These are phyloP conservation scores for Orbilia ellipsospora DNA, from an alignment of 2,329 filamentous ascomycete species.

Conservation along the genomic window DNA sequence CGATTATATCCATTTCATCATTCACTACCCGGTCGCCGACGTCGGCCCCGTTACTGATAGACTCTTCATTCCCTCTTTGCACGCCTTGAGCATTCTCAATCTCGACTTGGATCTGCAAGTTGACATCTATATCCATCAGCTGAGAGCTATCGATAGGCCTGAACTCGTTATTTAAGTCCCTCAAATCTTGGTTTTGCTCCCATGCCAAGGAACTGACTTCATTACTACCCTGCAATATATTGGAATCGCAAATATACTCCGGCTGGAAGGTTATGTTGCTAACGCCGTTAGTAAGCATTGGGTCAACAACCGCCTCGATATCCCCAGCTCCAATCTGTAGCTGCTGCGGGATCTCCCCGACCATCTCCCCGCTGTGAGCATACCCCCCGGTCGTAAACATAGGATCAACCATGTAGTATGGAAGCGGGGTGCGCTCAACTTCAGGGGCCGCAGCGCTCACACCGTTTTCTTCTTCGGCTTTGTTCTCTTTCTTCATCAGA, in stretches of 20 bases:
- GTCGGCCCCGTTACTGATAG: conserved; percentile 8
- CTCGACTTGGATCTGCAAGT: conserved; percentile 10
- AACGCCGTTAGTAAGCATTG: conserved; percentile 49
- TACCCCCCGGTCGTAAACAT: conserved; percentile 29
- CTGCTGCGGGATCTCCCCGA: conserved; percentile 19
- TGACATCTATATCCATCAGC: conserved; percentile 21
- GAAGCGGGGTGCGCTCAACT: conserved; percentile 1
- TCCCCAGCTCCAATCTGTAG: conserved; percentile 35
- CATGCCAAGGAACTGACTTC: conserved; percentile 19
- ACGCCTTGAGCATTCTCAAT: conserved; percentile 15
- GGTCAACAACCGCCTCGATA: conserved; percentile 49
- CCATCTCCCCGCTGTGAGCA: background rate
- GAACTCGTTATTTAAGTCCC: conserved; percentile 51
- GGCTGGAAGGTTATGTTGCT: conserved; percentile 41
- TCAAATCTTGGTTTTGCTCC: conserved; percentile 53
- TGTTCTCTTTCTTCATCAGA: conserved; percentile 51
- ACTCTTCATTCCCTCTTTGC: conserved; percentile 11
- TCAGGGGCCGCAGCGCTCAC: background rate
- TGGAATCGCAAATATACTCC: background rate
- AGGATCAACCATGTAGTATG: conserved; percentile 46
- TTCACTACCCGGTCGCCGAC: conserved; percentile 1
- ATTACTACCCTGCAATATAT: conserved; percentile 11
- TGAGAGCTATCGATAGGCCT: conserved; percentile 17
- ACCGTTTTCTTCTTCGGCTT: conserved; percentile 20
- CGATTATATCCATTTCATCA: conserved; percentile 13